Conservation (phyloP, 2,329 filamentous ascomycete genomes). For the Penicillium sp. region DNA sequence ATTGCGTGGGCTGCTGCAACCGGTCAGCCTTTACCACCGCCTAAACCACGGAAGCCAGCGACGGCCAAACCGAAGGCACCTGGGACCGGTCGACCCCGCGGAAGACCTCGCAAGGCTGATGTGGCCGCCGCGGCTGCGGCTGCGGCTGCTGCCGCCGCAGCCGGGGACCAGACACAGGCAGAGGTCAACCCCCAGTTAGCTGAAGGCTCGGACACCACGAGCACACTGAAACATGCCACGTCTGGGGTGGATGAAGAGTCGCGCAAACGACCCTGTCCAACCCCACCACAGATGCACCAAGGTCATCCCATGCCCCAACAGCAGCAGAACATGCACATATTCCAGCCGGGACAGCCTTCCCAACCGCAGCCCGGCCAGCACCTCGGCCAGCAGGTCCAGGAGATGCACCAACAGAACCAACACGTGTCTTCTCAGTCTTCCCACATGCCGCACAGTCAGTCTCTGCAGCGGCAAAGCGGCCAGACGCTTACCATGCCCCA, state of each 20-base stretch:
- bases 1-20: slow-evolving; percentile 23
- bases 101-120: slow-evolving; percentile 35
- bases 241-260: slow-evolving; percentile 15
- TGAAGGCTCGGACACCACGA: slow-evolving; percentile 11
- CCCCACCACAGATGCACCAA: slow-evolving; percentile 20
- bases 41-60: slow-evolving; percentile 9
- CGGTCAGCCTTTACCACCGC: slow-evolving; percentile 19
- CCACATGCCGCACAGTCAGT: slow-evolving; percentile 2
- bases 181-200: slow-evolving; percentile 9
- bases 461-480: slow-evolving; percentile 1
- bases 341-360: slow-evolving; percentile 8
- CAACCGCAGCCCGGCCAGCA: slow-evolving; percentile 15
- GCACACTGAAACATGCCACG: slow-evolving; percentile 10
- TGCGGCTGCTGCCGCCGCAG: slow-evolving; percentile 24
- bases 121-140: slow-evolving; percentile 28
- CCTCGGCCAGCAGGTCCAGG: slow-evolving; percentile 13
- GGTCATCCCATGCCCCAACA: slow-evolving; percentile 11
- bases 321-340: slow-evolving; percentile 18
- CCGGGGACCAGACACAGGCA: slow-evolving; percentile 16
- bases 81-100: slow-evolving; percentile 34
- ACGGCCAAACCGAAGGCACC: slow-evolving; percentile 22
- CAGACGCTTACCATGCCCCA: slow-evolving; percentile 24
- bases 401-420: slow-evolving; percentile 9
- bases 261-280: slow-evolving; percentile 19
- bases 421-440: slow-evolving; percentile 14